These are phyloP conservation scores for Colletotrichum graminicola DNA, from an alignment of 2,329 filamentous ascomycete species.

Conservation along the genomic window DNA sequence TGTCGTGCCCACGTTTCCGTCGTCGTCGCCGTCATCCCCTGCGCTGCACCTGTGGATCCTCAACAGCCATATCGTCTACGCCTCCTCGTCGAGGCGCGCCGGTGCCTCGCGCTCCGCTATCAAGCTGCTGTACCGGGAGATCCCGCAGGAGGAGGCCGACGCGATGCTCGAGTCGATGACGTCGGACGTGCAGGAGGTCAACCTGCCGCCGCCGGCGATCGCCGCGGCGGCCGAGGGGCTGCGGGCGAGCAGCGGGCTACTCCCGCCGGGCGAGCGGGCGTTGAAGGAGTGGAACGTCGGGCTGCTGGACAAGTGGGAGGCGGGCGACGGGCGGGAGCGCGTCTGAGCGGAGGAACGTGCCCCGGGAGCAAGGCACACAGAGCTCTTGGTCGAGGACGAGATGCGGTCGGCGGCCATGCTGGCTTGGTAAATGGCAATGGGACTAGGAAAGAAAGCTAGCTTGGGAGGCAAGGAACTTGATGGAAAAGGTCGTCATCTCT, in stretches of 20 bases:
- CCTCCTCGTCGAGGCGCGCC: slow-evolving; percentile 53
- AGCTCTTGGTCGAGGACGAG: background rate
- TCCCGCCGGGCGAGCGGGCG: slow-evolving; percentile 67
- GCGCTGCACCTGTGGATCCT: slow-evolving; percentile 66
- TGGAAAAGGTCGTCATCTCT: background rate
- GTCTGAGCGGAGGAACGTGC: background rate
- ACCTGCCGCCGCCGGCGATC: slow-evolving; percentile 65
- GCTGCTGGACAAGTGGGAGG: slow-evolving; percentile 67
- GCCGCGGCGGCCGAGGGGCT: slow-evolving; percentile 59
- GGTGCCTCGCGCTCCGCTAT: slow-evolving; percentile 55
- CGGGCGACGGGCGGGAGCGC: background rate
- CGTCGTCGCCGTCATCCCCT: background rate
- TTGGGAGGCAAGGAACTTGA: too few species aligned
- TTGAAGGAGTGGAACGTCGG: slow-evolving; percentile 79
- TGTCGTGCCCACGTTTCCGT: slow-evolving; percentile 55
- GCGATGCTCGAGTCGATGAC: slow-evolving; percentile 63
- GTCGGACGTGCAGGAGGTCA: slow-evolving; percentile 71
- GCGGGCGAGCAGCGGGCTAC: slow-evolving; percentile 59
- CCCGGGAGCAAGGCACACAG: background rate
- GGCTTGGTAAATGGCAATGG: background rate
- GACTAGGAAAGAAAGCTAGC: too few species aligned
- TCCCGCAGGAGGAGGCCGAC: slow-evolving; percentile 59
- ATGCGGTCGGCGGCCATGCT: too few species aligned
- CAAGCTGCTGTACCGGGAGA: slow-evolving; percentile 65
- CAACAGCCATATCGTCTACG: slow-evolving; percentile 66